Percentiles rank a stretch among this genome's conserved stretches.
Evolutionary conservation across 441 rosid species (phyloP).

Genomic region (Syzygium malaccense): DNA sequence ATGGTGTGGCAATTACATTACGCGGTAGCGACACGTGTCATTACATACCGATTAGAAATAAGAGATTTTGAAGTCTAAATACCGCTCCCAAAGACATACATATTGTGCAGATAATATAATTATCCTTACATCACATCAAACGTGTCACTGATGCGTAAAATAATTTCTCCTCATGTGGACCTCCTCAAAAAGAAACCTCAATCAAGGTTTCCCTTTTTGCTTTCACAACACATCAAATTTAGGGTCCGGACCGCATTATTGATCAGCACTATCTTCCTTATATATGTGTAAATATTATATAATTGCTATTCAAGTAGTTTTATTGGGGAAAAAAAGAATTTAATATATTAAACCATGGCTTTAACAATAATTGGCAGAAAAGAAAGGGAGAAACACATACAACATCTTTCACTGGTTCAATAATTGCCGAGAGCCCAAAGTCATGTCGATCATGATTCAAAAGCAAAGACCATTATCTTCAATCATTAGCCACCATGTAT

Average conservation of each 20-base stretch:
- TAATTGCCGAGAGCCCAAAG: neutral
- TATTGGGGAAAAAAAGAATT: neutral
- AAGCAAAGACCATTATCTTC: neutral
- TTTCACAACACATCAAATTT: neutral
- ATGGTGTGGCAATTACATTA: neutral
- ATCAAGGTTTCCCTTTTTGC: neutral
- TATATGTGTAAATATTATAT: neutral
- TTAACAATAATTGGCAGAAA: neutral
- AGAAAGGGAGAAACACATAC: neutral
- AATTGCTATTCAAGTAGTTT: neutral
- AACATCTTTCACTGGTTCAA: neutral
- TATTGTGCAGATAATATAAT: fast-evolving
- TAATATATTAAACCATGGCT: neutral
- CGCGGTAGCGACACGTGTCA: fast-evolving
- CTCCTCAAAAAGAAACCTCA: neutral
- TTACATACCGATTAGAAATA: neutral
- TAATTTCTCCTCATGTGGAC: neutral
- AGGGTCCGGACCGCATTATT: neutral
- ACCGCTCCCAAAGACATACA: fast-evolving
- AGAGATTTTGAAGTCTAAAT: neutral
- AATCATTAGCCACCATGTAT: neutral
- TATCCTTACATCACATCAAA: neutral
- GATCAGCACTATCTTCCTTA: neutral
- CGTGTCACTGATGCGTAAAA: neutral
- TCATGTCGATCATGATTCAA: neutral